Conservation (phyloP, 2,329 filamentous ascomycete genomes). For the Diplodia intermedia region DNA sequence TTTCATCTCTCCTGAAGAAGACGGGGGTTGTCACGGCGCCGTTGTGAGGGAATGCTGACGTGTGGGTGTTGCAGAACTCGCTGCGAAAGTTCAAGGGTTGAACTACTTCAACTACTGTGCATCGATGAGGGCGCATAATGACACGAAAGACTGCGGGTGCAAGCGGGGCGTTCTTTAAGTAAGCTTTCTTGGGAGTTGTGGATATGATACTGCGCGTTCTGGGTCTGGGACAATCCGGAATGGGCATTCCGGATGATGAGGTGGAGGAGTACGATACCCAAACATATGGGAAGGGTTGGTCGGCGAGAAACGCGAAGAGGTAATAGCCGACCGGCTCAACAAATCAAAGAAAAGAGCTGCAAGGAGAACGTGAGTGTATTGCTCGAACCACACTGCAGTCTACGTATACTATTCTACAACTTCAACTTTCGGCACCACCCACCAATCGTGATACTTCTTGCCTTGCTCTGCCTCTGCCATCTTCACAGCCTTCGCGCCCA, state of each 20-base stretch:
- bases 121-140: neutral
- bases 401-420: slow-evolving; percentile 33
- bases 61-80: slow-evolving; percentile 34
- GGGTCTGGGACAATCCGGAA: neutral
- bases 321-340: neutral
- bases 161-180: neutral
- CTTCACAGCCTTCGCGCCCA: slow-evolving; percentile 13
- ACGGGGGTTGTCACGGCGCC: neutral
- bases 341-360: neutral
- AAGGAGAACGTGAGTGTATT: neutral
- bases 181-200: neutral
- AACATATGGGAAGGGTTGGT: neutral
- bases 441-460: slow-evolving; percentile 54
- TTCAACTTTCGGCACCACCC: slow-evolving; percentile 54
- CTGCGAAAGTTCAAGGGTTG: slow-evolving; percentile 50
- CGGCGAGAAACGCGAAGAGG: neutral
- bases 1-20: neutral
- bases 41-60: slow-evolving; percentile 4
- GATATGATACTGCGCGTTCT: neutral
- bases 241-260: neutral
- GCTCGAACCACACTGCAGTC: neutral
- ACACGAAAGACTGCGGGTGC: neutral
- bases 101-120: neutral
- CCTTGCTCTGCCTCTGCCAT: slow-evolving; percentile 40
- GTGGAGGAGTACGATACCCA: neutral